Evolutionary conservation across 306 rosid species (phyloP), one percentile per base, ranked within the genome.

Genomic region (Lablab purpureus): DNA sequence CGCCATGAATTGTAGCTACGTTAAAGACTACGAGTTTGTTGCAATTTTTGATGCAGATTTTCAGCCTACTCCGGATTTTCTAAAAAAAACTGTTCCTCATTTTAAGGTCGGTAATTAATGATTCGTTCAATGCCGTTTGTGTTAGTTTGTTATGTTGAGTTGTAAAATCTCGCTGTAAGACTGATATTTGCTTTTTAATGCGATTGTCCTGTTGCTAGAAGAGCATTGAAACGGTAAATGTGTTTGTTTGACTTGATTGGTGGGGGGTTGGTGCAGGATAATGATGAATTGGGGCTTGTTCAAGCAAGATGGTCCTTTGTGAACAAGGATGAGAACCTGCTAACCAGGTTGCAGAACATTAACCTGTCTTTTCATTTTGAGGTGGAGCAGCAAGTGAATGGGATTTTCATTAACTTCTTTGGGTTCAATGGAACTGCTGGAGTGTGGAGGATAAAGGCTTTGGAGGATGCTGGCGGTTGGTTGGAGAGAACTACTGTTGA

Each of bases 371-470:
- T 94, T 78, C 97, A 94, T 85, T 94, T 91, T 74, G 98, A 94
- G 83, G 99, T 94, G 30, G 99, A 94, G 75, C 97, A 94, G 85
- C 99, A 94, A 84, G 99, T 94, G 21, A 94, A 94, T 74, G 86
- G 97, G 8, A 79, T 90, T 73, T 92, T 94, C 79, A 74, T 94
- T 43, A 86, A 94, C 85, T 94, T 94, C 89, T 94, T 94, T 22
- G 97, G 99, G 55, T 94, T 94, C 85, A 94, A 94, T 76, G 99
- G 99, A 74, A 94, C 99, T 2, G 99, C 99, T 14, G 99, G 99
- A 50, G 99, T 94, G 63, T 94, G 99, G 99, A 91, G 99, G 70
- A 91, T 92, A 37, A 88, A 89, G 87, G 90, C 99, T 74, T 87
- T 94, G 80, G 97, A 92, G 81, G 97, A 94, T 12, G 68, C 97